Evolutionary conservation across 495 filamentous ascomycete genomes (phyloP), one percentile per base, ranked within the genome.

Genomic region (Ramalina peruviana): DNA sequence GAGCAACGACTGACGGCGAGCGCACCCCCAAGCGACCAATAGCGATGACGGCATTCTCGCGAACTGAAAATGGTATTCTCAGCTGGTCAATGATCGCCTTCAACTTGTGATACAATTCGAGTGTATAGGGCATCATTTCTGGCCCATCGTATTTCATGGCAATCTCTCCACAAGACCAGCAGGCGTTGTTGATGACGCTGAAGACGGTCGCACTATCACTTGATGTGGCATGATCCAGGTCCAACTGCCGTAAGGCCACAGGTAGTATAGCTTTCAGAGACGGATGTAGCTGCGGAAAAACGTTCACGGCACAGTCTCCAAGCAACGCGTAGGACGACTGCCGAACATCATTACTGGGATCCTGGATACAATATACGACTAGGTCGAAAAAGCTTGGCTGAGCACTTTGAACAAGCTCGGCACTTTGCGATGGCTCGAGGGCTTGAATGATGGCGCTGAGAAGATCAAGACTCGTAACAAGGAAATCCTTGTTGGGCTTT

Each of bases 101-200:
- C 19, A 89, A 76, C 16, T 83, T 80, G 27, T 79, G 72, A 46
- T 94, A 83, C 12, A 96, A 65, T 51, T 83, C 72, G 11, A 86
- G 80, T 19, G 85, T 76, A 56, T 83, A 94, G 0, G 88, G 85
- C 1, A 70, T 73, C 75, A 97, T 83, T 51, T 78, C 75, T 56
- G 86, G 78, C 58, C 86, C 79, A 33, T 33, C 30, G 65, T 92
- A 79, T 57, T 88, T 80, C 65, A 96, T 80, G 9, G 88, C 81
- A 50, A 99, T 93, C 67, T 99, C 92, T 16, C 92, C 92, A 20
- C 80, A 83, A 27, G 89, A 92, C 92, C 92, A 99, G 70, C 93
- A 97, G 26, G 92, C 89, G 61, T 99, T 99, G 73, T 97, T 99
- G 50, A 97, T 75, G 16, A 95, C 90, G 40, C 84, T 83, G 63